Evolutionary conservation across 176 grass and related monocot genomes (phyloP), one percentile per base, ranked within the genome.

Genomic region (Cymbopogon citratus): DNA sequence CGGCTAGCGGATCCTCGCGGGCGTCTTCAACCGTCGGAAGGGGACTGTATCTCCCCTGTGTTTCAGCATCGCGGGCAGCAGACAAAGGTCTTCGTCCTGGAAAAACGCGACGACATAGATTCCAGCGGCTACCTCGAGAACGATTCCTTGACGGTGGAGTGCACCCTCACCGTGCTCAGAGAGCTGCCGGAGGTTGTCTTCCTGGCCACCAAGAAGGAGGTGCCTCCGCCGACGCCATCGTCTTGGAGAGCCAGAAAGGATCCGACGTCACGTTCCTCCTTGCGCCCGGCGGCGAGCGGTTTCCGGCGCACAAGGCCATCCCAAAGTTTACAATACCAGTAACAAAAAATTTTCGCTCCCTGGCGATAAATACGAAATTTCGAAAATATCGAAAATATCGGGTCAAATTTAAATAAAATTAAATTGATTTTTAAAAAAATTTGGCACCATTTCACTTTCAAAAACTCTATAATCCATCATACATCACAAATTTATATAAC

Each of bases 221-320:
- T 33, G 2, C 31, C 31, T 3, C 31, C 31, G 31, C 31, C 31
- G 31, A 33, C 31, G 31, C 31, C 31, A 33, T 33, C 31, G 31
- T 33, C 52, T 18, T 90, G 19, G 4, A 46, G 9, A 85, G 9
- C 56, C 1, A 28, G 79, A 62, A 18, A 0, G 88, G 84, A 19
- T 21, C 67, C 0, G 84, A 90, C 35, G 66, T 90, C 23, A 83
- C 33, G 5, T 83, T 87, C 9, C 0, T 24, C 0, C 54, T 66
- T 6, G 19, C 23, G n/a, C 19, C 79, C 5, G n/a, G 27, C 0
- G 75, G 75, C 5, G 28, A 87, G 77, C 45, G 33, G 0, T 84
- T 91, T 2, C 29, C 35, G 0, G 75, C 66, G 28, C 74, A 87
- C 59, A 79, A 63, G 19, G 9, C 2, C 44, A 16, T 85, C 7